Evolutionary conservation across 768 basidiomycete genomes (phyloP).

Genomic region (Gelatoporia subvermispora): DNA sequence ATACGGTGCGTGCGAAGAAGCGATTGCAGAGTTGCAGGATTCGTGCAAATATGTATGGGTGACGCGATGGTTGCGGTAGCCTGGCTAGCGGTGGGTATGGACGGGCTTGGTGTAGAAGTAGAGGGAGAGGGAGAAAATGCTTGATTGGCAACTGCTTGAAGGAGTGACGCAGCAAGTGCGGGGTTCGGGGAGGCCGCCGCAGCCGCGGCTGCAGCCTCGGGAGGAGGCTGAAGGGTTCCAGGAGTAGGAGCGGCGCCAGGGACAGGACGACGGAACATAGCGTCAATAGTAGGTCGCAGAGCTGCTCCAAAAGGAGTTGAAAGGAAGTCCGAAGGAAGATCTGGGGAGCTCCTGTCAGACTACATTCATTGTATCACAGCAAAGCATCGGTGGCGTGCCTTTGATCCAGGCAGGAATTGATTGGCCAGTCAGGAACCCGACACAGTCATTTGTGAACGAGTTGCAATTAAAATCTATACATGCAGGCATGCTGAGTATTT

Average conservation of each 20-base stretch:
- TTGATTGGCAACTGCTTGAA: constrained; percentile 53
- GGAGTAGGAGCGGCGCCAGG: constrained; percentile 35
- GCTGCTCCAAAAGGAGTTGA: constrained; percentile 85
- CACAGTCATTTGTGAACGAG: constrained; percentile 84
- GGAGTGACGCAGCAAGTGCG: constrained; percentile 46
- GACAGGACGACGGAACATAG: constrained; percentile 69
- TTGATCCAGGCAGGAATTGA: constrained; percentile 80
- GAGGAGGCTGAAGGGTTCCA: constrained; percentile 26
- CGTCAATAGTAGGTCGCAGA: constrained; percentile 85
- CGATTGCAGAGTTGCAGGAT: constrained; percentile 64
- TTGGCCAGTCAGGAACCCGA: constrained; percentile 82
- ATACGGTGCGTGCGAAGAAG: constrained; percentile 64
- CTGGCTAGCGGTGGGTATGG: constrained; percentile 22
- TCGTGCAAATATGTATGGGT: constrained; percentile 70
- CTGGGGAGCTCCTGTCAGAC: constrained; percentile 28
- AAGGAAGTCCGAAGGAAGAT: constrained; percentile 77
- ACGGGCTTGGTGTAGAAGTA: constrained; percentile 15
- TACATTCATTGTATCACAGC: neutral
- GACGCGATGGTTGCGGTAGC: constrained; percentile 50
- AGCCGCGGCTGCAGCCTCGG: constrained; percentile 24
- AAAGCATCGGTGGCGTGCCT: constrained; percentile 38
- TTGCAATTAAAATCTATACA: constrained; percentile 87
- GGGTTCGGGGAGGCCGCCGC: constrained; percentile 38
- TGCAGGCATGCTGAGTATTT: neutral
- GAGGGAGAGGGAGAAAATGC: constrained; percentile 31